Conservation (phyloP, 2,329 filamentous ascomycete genomes). For the Apiospora koreana region DNA sequence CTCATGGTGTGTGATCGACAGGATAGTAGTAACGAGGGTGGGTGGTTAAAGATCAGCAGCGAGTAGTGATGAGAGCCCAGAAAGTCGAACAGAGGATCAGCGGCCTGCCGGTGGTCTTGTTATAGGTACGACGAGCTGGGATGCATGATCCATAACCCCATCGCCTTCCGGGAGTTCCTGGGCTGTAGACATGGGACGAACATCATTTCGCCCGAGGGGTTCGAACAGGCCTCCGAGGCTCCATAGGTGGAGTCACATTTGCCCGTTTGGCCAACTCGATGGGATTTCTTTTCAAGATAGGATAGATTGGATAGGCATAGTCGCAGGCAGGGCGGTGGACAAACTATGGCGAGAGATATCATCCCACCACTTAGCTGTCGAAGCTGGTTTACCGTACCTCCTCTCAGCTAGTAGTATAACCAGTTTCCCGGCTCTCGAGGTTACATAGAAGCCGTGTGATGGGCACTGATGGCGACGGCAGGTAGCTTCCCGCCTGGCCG, state of each 20-base stretch:
- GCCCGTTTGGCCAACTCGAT: neutral
- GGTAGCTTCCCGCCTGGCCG: neutral
- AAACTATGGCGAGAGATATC: neutral
- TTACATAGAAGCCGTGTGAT: neutral
- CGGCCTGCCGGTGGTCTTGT: neutral
- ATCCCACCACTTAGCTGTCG: neutral
- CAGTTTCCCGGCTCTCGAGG: neutral
- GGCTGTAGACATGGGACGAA: neutral
- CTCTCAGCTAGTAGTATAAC: neutral
- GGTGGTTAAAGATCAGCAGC: neutral
- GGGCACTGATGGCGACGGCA: neutral
- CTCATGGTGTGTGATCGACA: constrained; percentile 12
- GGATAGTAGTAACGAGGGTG: neutral
- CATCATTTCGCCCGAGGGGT: neutral
- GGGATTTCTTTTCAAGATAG: neutral
- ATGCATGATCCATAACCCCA: neutral
- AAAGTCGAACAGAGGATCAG: neutral
- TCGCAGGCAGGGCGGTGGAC: neutral
- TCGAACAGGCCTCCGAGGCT: neutral
- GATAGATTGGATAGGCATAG: neutral
- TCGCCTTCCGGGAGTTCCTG: neutral
- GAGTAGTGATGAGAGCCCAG: neutral
- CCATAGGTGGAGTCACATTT: constrained; percentile 12
- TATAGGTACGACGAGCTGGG: neutral
- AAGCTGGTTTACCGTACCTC: neutral